Base-by-base conservation (phyloP, 225 moss, liverwort and hornwort genomes). In the Physcomitrellopsis africana region DNA sequence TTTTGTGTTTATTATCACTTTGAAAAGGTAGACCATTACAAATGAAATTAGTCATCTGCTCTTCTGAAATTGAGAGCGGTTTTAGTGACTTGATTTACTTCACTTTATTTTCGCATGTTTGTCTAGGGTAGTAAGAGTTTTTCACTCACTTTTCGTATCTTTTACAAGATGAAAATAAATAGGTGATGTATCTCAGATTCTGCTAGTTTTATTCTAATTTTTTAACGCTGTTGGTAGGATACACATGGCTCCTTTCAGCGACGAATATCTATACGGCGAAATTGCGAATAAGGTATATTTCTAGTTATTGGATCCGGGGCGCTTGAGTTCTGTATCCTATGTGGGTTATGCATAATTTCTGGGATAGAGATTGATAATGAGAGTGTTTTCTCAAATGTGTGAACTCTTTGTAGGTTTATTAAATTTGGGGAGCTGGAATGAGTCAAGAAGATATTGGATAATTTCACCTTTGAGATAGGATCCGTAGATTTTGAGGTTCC, bases 211-310 rank as follows among this genome's bases (percentile, higher is more conserved):
- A 15, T 41, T 46, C 15, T 46, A n/a, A 16, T 82, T 54, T 6
- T 59, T 72, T 44, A 61, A 23, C 62, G 62, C 49, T 73, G 53
- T 20, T 63, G 59, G 20, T 79, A 86, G 86, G 72, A 89, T 89
- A 76, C 86, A 89, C 69, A 63, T 89, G 67, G 81, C 84, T 2
- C 84, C 81, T 10, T 84, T 84, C 69, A 84, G 84, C 63, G 88
- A 89, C 52, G 83, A 89, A 67, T 89, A 86, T 63, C 37, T 89
- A 4, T 89, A 83, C 27, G 69, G 81, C 19, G 88, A 89, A 81
- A 86, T 89, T 73, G 88, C 88, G 60, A 89, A 83, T 22, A 89
- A 89, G 86, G 88, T 86, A 83, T 7, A 3, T 65, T 13, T 29
- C 9, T 65, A 17, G 48, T 13, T 29, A 46, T n/a, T 45, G 24